These are phyloP conservation scores for Phytophthora gonapodyides DNA, from an alignment of 352 stramenopile species.

Conservation along the genomic window DNA sequence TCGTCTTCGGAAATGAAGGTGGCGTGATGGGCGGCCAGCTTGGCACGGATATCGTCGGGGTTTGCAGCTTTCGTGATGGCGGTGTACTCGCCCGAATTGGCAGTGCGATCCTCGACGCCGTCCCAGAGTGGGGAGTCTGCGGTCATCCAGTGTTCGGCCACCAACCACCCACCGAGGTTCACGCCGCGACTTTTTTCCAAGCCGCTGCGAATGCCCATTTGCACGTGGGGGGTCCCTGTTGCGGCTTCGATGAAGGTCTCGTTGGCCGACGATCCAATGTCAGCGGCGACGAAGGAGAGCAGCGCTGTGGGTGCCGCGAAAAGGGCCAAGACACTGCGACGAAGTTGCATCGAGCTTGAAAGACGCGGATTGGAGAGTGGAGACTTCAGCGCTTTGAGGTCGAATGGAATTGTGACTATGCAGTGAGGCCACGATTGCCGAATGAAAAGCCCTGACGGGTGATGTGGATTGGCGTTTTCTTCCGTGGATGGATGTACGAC, in stretches of 20 bases:
- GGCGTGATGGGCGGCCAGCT: constrained; percentile 56
- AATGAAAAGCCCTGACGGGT: too few species aligned
- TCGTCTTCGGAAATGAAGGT: constrained; percentile 74
- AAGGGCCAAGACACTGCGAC: neutral
- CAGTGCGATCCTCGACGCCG: constrained; percentile 42
- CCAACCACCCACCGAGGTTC: constrained; percentile 85
- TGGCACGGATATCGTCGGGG: constrained; percentile 37
- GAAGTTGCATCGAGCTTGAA: constrained; percentile 4
- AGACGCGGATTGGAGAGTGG: neutral
- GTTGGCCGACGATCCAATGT: constrained; percentile 13
- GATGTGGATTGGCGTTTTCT: too few species aligned
- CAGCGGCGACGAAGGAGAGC: constrained; percentile 2
- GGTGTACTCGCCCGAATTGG: constrained; percentile 64
- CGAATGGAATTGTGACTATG: constrained; percentile 6
- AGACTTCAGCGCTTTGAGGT: neutral
- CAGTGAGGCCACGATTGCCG: too few species aligned
- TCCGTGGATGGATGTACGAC: too few species aligned
- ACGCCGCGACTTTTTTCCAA: constrained; percentile 59
- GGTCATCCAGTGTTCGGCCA: constrained; percentile 86
- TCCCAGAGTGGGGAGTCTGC: constrained; percentile 55
- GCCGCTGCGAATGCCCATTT: constrained; percentile 39
- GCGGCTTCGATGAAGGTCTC: neutral
- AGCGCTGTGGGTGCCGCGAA: constrained; percentile 1
- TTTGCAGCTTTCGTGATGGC: constrained; percentile 55
- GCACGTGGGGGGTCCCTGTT: constrained; percentile 25